phyloP scores from a whole-genome alignment of 2,329 filamentous ascomycete genomes.

The Aspergillus calidoustus region DNA sequence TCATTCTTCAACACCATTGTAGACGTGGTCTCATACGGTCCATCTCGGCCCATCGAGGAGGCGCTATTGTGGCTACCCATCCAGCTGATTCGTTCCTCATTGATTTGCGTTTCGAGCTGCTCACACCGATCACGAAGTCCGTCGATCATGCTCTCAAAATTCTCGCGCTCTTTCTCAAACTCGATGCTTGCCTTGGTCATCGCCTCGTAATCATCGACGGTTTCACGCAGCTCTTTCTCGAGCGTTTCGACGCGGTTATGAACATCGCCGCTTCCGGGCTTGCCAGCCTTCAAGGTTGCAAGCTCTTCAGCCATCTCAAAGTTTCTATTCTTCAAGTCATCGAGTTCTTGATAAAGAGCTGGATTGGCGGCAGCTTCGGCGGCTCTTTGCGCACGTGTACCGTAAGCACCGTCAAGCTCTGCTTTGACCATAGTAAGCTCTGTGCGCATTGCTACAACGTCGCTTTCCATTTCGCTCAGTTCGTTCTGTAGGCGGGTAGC shows the following conservation, averaged over 20 bases:
- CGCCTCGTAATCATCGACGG: constrained; percentile 70
- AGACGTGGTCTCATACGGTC: constrained; percentile 62
- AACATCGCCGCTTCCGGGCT: constrained; percentile 42
- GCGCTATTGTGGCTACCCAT: constrained; percentile 61
- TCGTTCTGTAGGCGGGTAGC: constrained; percentile 53
- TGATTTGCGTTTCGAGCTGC: constrained; percentile 64
- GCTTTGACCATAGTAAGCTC: constrained; percentile 89
- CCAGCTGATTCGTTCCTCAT: constrained; percentile 70
- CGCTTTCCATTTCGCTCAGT: constrained; percentile 60
- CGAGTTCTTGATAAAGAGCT: constrained; percentile 63
- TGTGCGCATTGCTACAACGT: constrained; percentile 69
- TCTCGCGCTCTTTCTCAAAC: constrained; percentile 71
- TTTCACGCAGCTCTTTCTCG: constrained; percentile 69
- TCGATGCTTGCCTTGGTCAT: constrained; percentile 72
- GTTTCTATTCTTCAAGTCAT: constrained; percentile 57
- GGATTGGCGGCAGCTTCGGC: constrained; percentile 67
- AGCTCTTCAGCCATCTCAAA: constrained; percentile 53
- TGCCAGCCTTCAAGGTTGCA: constrained; percentile 45
- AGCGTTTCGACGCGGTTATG: constrained; percentile 58
- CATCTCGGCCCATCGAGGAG: constrained; percentile 44
- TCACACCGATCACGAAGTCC: constrained; percentile 67
- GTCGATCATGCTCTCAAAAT: constrained; percentile 67
- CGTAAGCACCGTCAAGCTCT: constrained; percentile 94
- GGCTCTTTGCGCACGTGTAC: constrained; percentile 70
- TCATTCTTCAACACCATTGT: constrained; percentile 72